Conservation (phyloP, 768 basidiomycete genomes). For the Phylloporus arenicola region DNA sequence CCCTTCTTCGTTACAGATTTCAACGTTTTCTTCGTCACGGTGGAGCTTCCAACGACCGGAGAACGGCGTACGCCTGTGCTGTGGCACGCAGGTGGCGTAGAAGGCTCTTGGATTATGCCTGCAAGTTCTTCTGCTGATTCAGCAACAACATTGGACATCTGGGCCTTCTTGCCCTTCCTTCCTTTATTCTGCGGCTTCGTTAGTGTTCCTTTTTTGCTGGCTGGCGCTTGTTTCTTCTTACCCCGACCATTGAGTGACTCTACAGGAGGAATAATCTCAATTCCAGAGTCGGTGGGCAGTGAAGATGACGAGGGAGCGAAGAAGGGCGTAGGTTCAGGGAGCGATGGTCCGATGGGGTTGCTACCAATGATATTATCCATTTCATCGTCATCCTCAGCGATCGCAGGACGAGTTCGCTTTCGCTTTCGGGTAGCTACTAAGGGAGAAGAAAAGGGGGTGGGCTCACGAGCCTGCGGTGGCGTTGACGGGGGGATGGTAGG, state of each 20-base stretch:
- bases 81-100: not conserved
- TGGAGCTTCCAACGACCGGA: not conserved
- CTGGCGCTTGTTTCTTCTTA: conserved; percentile 8
- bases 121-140: conserved; percentile 5
- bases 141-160: conserved; percentile 4
- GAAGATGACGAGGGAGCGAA: conserved; percentile 44
- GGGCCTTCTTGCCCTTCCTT: conserved; percentile 29
- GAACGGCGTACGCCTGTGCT: conserved; percentile 1
- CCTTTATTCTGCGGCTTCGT: conserved; percentile 16
- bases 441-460: conserved; percentile 24
- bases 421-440: conserved; percentile 20
- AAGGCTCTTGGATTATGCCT: conserved; percentile 1
- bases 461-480: conserved; percentile 19
- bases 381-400: conserved; percentile 11
- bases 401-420: conserved; percentile 14
- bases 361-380: conserved; percentile 11
- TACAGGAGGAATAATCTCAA: conserved; percentile 24
- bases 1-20: conserved; percentile 19
- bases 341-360: not conserved
- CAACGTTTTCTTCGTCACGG: conserved; percentile 19
- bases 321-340: conserved; percentile 38
- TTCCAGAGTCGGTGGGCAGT: conserved; percentile 21
- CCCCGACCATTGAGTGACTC: conserved; percentile 2
- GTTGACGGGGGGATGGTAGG: conserved; percentile 24
- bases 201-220: conserved; percentile 22